These are phyloP conservation scores for Suhomyces sp. DNA, from an alignment of 805 yeast species.

Conservation along the genomic window DNA sequence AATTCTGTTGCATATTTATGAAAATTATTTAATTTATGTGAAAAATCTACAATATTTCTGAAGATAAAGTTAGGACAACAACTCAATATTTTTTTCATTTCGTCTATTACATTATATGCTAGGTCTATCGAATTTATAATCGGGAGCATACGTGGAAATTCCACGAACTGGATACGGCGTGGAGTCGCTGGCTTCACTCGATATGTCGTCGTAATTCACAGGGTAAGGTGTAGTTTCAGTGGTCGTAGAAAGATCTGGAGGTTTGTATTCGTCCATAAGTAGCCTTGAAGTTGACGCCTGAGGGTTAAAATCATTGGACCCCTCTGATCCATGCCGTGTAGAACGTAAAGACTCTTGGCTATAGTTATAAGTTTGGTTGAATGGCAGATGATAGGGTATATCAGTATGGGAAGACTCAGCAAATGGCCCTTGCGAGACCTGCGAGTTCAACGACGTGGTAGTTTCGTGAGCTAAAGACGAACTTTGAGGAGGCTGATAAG, in stretches of 20 bases:
- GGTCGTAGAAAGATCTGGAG: background rate
- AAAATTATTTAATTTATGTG: background rate
- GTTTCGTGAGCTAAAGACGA: background rate
- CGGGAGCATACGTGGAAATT: conserved; percentile 20
- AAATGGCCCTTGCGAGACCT: background rate
- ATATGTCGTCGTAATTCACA: background rate
- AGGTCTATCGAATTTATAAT: background rate
- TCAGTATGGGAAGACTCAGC: background rate
- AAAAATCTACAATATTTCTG: too few species aligned
- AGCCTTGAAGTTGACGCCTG: background rate
- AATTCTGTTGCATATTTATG: background rate
- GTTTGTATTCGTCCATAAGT: background rate
- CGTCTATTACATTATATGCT: background rate
- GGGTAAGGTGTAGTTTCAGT: background rate
- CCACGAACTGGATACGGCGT: conserved; percentile 34
- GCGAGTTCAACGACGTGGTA: background rate
- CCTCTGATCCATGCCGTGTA: background rate
- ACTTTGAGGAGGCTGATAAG: background rate
- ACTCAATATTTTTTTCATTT: too few species aligned
- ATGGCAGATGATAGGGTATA: background rate
- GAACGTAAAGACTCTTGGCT: background rate
- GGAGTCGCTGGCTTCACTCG: background rate
- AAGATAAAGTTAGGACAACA: too few species aligned
- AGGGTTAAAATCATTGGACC: background rate
- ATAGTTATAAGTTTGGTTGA: background rate